Base-by-base conservation (phyloP, 2,329 filamentous ascomycete species). In the Penicillium occitanis region DNA sequence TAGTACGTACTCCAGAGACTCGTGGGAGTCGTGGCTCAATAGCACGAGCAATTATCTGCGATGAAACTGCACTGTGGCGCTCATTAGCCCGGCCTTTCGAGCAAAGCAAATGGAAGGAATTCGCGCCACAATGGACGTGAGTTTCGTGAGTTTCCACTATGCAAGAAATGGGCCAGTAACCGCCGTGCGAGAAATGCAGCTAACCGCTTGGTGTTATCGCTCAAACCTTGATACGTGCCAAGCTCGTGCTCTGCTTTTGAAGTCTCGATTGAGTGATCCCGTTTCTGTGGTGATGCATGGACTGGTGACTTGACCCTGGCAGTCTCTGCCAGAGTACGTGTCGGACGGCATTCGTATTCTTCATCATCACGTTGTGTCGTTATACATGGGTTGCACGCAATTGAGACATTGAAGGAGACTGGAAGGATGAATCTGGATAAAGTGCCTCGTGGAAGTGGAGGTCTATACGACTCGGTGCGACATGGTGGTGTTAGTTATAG, bases 51-150 rank as follows among this genome's bases (percentile, higher is more conserved):
- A 57, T 57, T 57, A 37, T 37, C 40, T 6, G 53, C 53, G 40
- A 19, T 60, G 57, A 42, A 60, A 60, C 57, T 44, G 57, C 57
- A 46, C 57, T 60, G 57, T 60, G 57, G 57, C 37, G 57, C 37
- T 19, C 19, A n/a, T 33, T 60, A 60, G 40, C 57, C 22, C 17
- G 37, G 40, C 4, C 8, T 28, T n/a, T 37, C 19, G 19, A 19
- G 57, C 57, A 46, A 28, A 28, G 40, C 57, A 46, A 60, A 28
- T 44, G 57, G 57, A 28, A 37, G 22, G 30, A 28, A 46, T 11
- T 60, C 40, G 57, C 37, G 37, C 57, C 57, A 60, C 57, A 46
- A 33, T 28, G 33, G 53, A 13, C 25, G 22, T 28, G 7, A 25
- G 53, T 37, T 58, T 40, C 53, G 22, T 28, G 7, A 25, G 53